Evolutionary conservation across 805 yeast species (phyloP), one percentile per base, ranked within the genome.

Genomic region (Saccharomycopsis fermentans): DNA sequence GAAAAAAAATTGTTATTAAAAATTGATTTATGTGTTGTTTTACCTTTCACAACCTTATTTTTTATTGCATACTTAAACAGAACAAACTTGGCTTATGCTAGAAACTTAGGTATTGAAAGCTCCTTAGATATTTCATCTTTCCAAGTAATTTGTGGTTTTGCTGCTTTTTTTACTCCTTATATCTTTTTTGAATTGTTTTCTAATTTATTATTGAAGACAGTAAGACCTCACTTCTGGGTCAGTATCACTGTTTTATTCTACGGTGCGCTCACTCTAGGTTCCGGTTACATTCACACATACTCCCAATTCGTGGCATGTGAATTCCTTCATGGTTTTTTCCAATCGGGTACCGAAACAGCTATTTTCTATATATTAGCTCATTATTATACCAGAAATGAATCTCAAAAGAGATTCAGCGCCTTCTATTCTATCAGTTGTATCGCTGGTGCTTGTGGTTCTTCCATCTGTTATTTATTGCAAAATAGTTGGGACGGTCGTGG

Each of bases 361-460:
- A 81, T 86, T 63, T 86, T 86, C 69, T 86, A 85, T 68, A 75
- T 86, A 58, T 73, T 86, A 65, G 76, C 87, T 35, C 81, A 82
- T 69, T 86, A 83, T 74, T 86, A 85, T 70, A 74, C 81, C 37
- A 77, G 84, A 57, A 70, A 70, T 19, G 92, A 86, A 69, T 79
- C 89, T 16, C 89, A 84, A 71, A 79, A 82, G 67, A 73, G 92
- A 57, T 84, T 83, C 68, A 77, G 86, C 37, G 78, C 82, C 56
- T 85, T 86, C 70, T 85, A 55, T 27, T 74, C 85, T 32, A 81
- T 85, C 53, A 83, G 90, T 8, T 80, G 86, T 62, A 74, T 86
- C 58, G 88, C 90, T 2, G 90, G 92, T 68, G 89, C 88, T 26
- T 85, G 87, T 63, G 84, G 86, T 11, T 89, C 90, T 58, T 80